Evolutionary conservation across 306 rosid species (phyloP).

Genomic region (Cajanus cajan): DNA sequence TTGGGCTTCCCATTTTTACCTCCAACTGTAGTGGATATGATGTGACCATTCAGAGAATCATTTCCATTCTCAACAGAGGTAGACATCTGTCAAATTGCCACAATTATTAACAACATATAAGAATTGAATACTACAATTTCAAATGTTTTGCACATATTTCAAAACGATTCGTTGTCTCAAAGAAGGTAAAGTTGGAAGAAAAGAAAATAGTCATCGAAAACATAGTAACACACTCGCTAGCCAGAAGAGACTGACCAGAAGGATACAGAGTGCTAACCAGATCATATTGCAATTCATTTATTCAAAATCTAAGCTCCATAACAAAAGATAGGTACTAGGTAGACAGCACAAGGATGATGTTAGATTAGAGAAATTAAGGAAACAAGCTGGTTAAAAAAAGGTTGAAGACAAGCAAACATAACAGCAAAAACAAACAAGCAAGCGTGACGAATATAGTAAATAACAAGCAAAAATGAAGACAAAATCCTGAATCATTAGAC

Average conservation of each 20-base stretch:
- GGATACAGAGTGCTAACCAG: not conserved
- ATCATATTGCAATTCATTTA: not conserved
- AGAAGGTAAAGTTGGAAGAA: not conserved
- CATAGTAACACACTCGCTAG: not conserved
- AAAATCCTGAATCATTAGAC: not conserved
- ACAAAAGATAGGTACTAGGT: not conserved
- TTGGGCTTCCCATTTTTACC: slow-evolving; percentile 92
- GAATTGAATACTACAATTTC: not conserved
- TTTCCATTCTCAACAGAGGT: slow-evolving; percentile 60
- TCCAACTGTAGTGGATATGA: slow-evolving; percentile 76
- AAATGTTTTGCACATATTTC: not conserved
- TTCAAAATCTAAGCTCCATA: not conserved
- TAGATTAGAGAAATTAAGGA: not conserved
- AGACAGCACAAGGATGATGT: not conserved
- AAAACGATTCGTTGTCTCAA: not conserved
- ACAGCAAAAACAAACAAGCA: not conserved
- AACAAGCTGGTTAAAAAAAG: not conserved
- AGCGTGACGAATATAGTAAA: slow-evolving; percentile 15
- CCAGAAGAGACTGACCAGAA: not conserved
- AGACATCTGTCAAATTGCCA: slow-evolving; percentile 52
- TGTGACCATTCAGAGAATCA: slow-evolving; percentile 76
- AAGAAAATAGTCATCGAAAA: not conserved
- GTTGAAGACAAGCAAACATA: slow-evolving; percentile 1
- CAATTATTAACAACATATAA: not conserved
- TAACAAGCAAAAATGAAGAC: not conserved